Base-by-base conservation (phyloP, 257 asterid species). In the Ehretia macrophylla region DNA sequence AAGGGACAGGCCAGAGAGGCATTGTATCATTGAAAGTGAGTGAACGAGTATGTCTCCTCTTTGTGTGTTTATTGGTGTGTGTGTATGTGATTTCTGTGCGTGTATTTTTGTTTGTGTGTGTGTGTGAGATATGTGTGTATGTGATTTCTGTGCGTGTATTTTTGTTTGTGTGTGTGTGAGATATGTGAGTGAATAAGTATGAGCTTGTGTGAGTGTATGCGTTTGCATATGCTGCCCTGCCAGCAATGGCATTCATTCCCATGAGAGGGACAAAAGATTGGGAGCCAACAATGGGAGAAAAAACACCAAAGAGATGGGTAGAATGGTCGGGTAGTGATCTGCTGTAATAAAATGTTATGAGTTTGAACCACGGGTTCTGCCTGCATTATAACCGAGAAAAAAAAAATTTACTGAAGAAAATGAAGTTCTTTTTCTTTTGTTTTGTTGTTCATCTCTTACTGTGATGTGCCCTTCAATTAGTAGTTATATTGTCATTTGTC, bases 241-340 rank as follows among this genome's bases (percentile, higher is more conserved):
- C 77, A 59, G 67, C 82, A 80, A 82, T 80, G 87, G 84, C 75
- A 75, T 68, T 72, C 35, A n/a, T n/a, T n/a, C 83, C 72, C 80
- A 81, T 86, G 95, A 82, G 79, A 77, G 67, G 69, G 85, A 78
- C 82, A 63, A 75, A 78, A 69, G 80, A 61, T 58, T 51, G 84
- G 82, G 53, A 17, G 10, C 19, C 18, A 49, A 21, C 10, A 4
- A 85, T 85, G 81, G 69, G 82, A 85, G 17, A 14, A 64, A 56
- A 32, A 39, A 56, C 37, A 66, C 38, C 66, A 50, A 19, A 59
- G 64, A 72, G n/a, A n/a, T n/a, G n/a, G n/a, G n/a, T n/a, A n/a
- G n/a, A n/a, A n/a, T n/a, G n/a, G n/a, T n/a, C n/a, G n/a, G n/a
- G n/a, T n/a, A n/a, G n/a, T n/a, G n/a, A n/a, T n/a, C n/a, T n/a